Evolutionary conservation across 2,329 filamentous ascomycete species (phyloP), one percentile per base, ranked within the genome.

Genomic region (Blumeria hordei): DNA sequence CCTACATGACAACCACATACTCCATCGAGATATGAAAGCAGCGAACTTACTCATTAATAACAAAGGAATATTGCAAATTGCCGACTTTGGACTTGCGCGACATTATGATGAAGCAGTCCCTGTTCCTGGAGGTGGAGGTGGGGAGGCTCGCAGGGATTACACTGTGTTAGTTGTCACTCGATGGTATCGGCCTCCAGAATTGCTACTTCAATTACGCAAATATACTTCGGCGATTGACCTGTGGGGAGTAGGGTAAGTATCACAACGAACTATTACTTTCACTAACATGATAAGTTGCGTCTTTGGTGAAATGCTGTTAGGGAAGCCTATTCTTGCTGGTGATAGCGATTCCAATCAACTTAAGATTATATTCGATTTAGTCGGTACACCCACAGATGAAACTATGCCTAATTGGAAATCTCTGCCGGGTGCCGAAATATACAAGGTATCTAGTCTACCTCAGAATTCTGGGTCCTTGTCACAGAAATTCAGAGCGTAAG

Each of bases 181-280:
- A 63, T 98, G 92, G 92, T 98, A 98, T 67, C 76, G 92, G 28
- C 92, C 92, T 36, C 92, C 92, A 0, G 92, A 98, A 73, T 74
- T 98, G 41, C 72, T 98, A 35, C 74, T 98, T 52, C 84, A 90
- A 59, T 73, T 98, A 35, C 81, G 88, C 62, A 80, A 80, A 60
- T 98, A 98, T 68, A 98, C 92, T n/a, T 87, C 88, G 12, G 88
- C 92, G 9, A 95, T 98, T 63, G 92, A 98, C 68, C 80, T 98
- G 70, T 98, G 92, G 92, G 92, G 92, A 62, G 90, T 95, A 61
- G 92, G 90, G 84, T 88, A 73, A 71, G 79, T 66, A 54, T 18
- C 21, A 28, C 21, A 28, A 28, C 41, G 10, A 35, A 21, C n/a
- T 47, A 67, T 56, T 55, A 43, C 44, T 56, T 35, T 36, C 18